Percentiles rank a stretch among this genome's conserved stretches.
Conservation (phyloP, 179 eudicot species). For the Silene coronaria region DNA sequence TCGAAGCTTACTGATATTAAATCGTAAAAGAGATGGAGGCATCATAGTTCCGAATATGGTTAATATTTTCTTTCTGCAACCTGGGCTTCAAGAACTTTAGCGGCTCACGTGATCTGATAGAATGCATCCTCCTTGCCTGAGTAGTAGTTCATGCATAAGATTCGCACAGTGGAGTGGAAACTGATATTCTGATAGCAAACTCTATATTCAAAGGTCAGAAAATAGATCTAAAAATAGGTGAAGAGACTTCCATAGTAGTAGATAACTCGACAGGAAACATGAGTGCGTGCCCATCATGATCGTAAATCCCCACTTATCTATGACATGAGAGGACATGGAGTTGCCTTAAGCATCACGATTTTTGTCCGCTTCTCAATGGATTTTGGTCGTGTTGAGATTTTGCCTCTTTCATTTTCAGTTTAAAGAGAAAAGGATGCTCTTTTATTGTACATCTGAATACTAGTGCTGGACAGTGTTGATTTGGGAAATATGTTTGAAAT, state of each 20-base stretch:
- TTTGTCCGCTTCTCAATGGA: background rate
- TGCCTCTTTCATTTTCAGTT: background rate
- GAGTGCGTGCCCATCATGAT: background rate
- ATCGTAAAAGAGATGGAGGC: background rate
- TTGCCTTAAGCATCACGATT: no score
- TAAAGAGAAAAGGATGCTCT: background rate
- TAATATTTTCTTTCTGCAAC: background rate
- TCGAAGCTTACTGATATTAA: no score
- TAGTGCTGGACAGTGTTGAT: background rate
- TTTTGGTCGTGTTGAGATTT: background rate
- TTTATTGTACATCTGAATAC: background rate
- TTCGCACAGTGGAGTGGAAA: conserved; percentile 6
- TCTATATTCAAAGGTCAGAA: conserved; percentile 1
- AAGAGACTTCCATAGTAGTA: background rate
- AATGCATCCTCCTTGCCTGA: conserved; percentile 6
- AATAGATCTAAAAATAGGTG: background rate
- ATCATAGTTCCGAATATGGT: background rate
- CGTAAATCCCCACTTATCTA: background rate
- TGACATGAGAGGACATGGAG: background rate
- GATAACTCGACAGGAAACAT: background rate
- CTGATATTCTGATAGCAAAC: conserved; percentile 13
- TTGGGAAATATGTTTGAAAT: background rate
- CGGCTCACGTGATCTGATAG: conserved; percentile 3
- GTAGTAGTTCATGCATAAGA: background rate
- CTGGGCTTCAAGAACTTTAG: background rate